A percentile compares a stretch with the other conserved stretches of the same genome.
These are phyloP conservation scores for Lolium perenne DNA, from an alignment of 176 grass and related monocot genomes.

Conservation along the genomic window DNA sequence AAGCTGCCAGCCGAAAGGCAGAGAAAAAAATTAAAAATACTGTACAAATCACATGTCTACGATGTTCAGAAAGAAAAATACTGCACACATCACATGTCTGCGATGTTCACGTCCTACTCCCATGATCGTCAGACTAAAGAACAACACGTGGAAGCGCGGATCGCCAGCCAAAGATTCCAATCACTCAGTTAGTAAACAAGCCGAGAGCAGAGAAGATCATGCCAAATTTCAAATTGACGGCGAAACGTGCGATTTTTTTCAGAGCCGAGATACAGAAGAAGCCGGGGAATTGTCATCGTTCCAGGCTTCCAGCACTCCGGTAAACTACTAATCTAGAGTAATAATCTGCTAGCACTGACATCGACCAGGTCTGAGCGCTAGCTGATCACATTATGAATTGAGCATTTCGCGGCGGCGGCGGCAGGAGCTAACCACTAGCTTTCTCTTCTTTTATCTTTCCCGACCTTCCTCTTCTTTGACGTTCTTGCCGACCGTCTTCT, in stretches of 20 bases:
- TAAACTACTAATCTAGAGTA: background rate
- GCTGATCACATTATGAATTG: slow-evolving; percentile 24
- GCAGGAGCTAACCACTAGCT: background rate
- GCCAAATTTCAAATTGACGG: background rate
- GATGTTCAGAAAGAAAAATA: background rate
- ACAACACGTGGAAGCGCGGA: background rate
- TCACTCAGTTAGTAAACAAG: background rate
- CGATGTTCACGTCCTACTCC: too few relatives aligned
- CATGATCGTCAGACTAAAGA: background rate
- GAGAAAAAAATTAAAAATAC: background rate
- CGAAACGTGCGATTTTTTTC: background rate
- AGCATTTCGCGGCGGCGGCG: background rate
- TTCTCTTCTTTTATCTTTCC: background rate
- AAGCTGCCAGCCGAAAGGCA: background rate
- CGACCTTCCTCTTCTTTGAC: slow-evolving; percentile 11
- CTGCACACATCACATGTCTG: background rate
- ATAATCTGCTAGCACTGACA: background rate
- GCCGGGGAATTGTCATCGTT: background rate
- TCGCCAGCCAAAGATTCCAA: background rate
- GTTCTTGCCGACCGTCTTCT: background rate
- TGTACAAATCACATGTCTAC: too few relatives aligned
- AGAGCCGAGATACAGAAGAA: slow-evolving; percentile 1
- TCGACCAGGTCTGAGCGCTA: slow-evolving; percentile 28
- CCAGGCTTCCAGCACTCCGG: slow-evolving; percentile 3
- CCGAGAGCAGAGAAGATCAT: background rate